Base-by-base conservation (phyloP, 2,329 filamentous ascomycete genomes). In the Calonectria fujianensis region DNA sequence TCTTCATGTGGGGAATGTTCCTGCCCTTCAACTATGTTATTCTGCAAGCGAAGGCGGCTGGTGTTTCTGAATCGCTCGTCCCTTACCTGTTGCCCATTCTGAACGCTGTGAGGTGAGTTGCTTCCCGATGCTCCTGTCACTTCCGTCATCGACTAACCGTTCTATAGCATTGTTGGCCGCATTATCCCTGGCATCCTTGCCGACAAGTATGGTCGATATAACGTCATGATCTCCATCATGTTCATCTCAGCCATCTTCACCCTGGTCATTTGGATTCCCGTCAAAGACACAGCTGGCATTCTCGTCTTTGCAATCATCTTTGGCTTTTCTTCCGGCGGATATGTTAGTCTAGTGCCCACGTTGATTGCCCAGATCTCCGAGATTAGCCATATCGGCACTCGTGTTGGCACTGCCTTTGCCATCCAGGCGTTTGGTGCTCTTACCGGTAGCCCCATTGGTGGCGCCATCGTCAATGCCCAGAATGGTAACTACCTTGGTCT, bases 291-390 rank as follows among this genome's bases (percentile, higher is more conserved):
- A 13, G 88, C 89, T 0, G 88, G 90, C 1, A 90, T 93, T 73
- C 88, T 95, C 65, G 87, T 91, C 45, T 95, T 94, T 82, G 88
- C 90, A 16, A 87, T 89, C n/a, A 83, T 94, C 9, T 95, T 94
- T 77, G 94, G 93, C 24, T 94, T 95, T 82, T 89, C 89, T 18
- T 93, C 91, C 0, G 94, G 94, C 16, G 90, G 91, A 3, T 94
- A 92, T 78, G 90, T 94, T 45, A 90, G 90, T 0, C 85, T 95
- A 24, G 87, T 87, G 0, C 92, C 94, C 0, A 89, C 93, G 0
- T 85, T 94, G 18, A 86, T 96, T 29, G 93, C 93, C 1, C 93
- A 95, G 80, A 93, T 95, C 75, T 92, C 91, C 1, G 92, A 94
- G 59, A 89, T 95, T 48, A 87, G 90, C 27, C 89, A 94, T 82